phyloP scores from a whole-genome alignment of 768 basidiomycete genomes.

The Pleurotus salmoneostramineus region DNA sequence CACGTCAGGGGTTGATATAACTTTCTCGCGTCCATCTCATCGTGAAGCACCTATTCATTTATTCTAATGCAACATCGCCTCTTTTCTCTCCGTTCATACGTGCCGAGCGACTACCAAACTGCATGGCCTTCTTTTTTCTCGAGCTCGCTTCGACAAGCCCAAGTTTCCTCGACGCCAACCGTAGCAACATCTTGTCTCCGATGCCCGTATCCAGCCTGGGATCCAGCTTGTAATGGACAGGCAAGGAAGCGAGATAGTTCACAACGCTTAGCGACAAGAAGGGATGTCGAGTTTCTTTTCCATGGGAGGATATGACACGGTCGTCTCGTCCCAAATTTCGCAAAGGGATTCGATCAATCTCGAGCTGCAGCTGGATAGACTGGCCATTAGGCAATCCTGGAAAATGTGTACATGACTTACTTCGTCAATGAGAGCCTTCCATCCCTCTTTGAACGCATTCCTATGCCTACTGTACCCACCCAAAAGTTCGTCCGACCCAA shows the following conservation, averaged over 20 bases:
- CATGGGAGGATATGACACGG: conserved; percentile 85
- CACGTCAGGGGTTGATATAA: too few relatives aligned
- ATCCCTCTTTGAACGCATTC: conserved; percentile 66
- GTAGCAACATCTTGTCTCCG: conserved; percentile 87
- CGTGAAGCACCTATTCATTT: not conserved
- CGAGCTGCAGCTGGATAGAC: conserved; percentile 70
- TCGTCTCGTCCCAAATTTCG: conserved; percentile 95
- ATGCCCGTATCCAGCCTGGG: conserved; percentile 67
- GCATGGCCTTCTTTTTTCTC: conserved; percentile 93
- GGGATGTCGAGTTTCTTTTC: conserved; percentile 90
- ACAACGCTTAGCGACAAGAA: conserved; percentile 83
- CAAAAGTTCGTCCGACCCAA: conserved; percentile 93
- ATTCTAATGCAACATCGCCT: conserved; percentile 43
- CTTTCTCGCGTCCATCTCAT: not conserved
- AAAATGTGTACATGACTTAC: conserved; percentile 31
- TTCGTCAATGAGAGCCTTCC: conserved; percentile 78
- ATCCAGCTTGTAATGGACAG: conserved; percentile 82
- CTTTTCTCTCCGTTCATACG: conserved; percentile 70
- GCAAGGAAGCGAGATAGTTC: conserved; percentile 70
- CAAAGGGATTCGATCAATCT: conserved; percentile 81
- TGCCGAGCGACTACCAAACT: conserved; percentile 89
- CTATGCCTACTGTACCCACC: conserved; percentile 93
- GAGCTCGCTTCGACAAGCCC: conserved; percentile 72
- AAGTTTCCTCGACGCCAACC: conserved; percentile 66
- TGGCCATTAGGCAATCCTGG: not conserved